A percentile compares a stretch with the other conserved stretches of the same genome.
Conservation (phyloP, 164 flowering plant genomes). For the Brasenia schreberi region DNA sequence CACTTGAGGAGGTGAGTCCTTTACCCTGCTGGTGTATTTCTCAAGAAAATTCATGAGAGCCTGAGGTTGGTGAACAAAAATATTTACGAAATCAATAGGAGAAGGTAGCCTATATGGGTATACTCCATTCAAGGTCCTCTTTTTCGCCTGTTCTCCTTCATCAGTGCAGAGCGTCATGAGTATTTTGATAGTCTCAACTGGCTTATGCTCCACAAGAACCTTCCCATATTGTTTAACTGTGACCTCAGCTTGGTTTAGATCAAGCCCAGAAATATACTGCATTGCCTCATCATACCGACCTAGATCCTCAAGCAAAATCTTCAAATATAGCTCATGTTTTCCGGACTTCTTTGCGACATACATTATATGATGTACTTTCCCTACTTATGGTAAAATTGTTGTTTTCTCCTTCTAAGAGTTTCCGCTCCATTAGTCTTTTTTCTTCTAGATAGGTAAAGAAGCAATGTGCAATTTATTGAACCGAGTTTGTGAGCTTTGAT, state of each 20-base stretch:
- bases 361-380: too few relatives aligned
- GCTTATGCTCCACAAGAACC: conserved; percentile 88
- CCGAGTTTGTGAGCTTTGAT: too few relatives aligned
- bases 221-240: conserved; percentile 94
- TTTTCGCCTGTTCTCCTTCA: conserved; percentile 44
- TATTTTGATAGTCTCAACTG: conserved; percentile 75
- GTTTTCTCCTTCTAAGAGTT: too few relatives aligned
- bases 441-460: too few relatives aligned
- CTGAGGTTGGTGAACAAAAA: conserved; percentile 78
- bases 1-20: conserved; percentile 88
- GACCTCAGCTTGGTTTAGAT: conserved; percentile 85
- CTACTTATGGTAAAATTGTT: too few relatives aligned
- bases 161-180: conserved; percentile 85
- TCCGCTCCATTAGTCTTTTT: too few relatives aligned
- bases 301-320: conserved; percentile 95
- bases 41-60: conserved; percentile 94
- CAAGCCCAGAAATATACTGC: conserved; percentile 84
- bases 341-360: conserved; percentile 97
- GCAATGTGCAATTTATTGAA: too few relatives aligned
- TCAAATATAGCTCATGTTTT: conserved; percentile 88
- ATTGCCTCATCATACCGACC: conserved; percentile 83
- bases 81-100: conserved; percentile 91
- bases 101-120: conserved; percentile 78
- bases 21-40: conserved; percentile 67
- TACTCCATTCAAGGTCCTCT: conserved; percentile 31